phyloP scores from a whole-genome alignment of 73 alveolate genomes.

The Stentor coeruleus region DNA sequence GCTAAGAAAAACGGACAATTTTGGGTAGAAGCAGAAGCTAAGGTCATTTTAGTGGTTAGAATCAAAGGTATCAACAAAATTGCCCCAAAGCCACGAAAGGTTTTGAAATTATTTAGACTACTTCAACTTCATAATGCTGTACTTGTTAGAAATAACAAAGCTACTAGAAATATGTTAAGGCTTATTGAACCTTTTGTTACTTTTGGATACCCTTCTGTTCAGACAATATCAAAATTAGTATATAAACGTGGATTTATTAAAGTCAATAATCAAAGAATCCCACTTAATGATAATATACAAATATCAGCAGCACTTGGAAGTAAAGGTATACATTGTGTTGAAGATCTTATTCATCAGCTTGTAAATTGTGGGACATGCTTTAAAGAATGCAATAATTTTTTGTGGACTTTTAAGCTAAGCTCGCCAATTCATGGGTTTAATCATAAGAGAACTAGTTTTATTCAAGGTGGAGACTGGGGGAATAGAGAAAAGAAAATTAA shows the following conservation, averaged over 20 bases:
- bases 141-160: constrained; percentile 86
- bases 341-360: constrained; percentile 94
- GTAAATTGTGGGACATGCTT: constrained; percentile 87
- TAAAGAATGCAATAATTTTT: constrained; percentile 92
- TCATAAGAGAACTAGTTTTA: constrained; percentile 80
- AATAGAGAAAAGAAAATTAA: constrained; percentile 92
- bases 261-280: constrained; percentile 86
- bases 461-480: constrained; percentile 91
- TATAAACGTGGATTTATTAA: constrained; percentile 95
- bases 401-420: constrained; percentile 93
- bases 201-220: constrained; percentile 85
- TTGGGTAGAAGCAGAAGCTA: constrained; percentile 53
- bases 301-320: constrained; percentile 87
- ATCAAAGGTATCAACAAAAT: constrained; percentile 74
- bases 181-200: constrained; percentile 82
- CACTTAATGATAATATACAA: constrained; percentile 83
- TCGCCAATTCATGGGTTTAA: constrained; percentile 85
- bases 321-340: constrained; percentile 88
- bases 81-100: constrained; percentile 77
- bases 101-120: constrained; percentile 83
- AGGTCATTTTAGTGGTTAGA: constrained; percentile 39
- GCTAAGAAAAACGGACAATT: constrained; percentile 42
- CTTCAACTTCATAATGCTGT: constrained; percentile 90
- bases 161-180: constrained; percentile 89
- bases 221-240: constrained; percentile 74